phyloP scores from a whole-genome alignment of 2,329 filamentous ascomycete species.

The Scedosporium dehoogii region DNA sequence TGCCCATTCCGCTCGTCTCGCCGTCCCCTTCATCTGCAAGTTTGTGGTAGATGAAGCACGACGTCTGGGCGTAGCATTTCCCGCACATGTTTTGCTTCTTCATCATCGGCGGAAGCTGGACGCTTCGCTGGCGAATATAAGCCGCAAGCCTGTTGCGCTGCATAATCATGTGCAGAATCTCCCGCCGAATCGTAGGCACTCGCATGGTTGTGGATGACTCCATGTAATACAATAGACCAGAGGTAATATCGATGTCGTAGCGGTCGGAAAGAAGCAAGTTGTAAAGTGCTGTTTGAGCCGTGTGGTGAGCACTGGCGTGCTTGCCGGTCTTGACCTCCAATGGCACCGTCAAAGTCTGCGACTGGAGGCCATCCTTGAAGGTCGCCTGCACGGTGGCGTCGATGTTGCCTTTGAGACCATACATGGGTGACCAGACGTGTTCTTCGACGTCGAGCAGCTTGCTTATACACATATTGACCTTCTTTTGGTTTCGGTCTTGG shows the following conservation, averaged over 20 bases:
- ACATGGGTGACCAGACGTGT: conserved; percentile 97
- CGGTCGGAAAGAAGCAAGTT: conserved; percentile 86
- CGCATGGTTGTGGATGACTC: conserved; percentile 80
- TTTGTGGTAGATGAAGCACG: conserved; percentile 91
- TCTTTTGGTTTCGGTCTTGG: conserved; percentile 67
- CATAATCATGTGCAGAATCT: conserved; percentile 94
- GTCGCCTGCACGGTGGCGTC: conserved; percentile 90
- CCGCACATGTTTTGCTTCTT: conserved; percentile 73
- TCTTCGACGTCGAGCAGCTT: conserved; percentile 96
- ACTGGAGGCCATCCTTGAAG: conserved; percentile 59
- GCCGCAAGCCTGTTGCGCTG: conserved; percentile 84
- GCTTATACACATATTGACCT: conserved; percentile 73
- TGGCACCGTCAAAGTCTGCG: conserved; percentile 69
- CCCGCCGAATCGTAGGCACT: conserved; percentile 75
- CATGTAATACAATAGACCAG: conserved; percentile 90
- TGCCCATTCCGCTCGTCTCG: conserved; percentile 69
- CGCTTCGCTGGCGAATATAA: conserved; percentile 70
- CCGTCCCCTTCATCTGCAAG: conserved; percentile 75
- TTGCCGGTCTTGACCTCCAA: conserved; percentile 95
- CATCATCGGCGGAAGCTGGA: conserved; percentile 76
- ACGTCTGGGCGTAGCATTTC: conserved; percentile 79
- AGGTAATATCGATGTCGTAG: conserved; percentile 86
- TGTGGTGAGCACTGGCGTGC: conserved; percentile 70
- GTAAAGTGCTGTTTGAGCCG: conserved; percentile 90
- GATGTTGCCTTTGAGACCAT: conserved; percentile 93